A percentile compares a stretch with the other conserved stretches of the same genome.
Conservation (phyloP, 371 early-diverging fungal genomes). For the Encephalitozoon hellem region DNA sequence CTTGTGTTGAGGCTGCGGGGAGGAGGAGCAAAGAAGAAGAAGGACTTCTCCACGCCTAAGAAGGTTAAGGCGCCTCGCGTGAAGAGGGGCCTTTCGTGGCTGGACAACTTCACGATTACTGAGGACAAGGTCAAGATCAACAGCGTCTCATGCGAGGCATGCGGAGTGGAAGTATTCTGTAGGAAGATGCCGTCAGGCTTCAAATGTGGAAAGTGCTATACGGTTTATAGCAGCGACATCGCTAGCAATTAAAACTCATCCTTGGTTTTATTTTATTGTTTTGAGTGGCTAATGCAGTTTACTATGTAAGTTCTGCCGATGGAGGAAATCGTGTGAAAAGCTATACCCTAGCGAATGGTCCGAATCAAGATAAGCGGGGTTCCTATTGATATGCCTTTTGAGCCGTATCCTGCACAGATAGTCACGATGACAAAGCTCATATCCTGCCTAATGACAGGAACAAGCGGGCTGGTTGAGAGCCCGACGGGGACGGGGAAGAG, state of each 20-base stretch:
- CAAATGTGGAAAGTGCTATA: constrained; percentile 50
- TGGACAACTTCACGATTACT: constrained; percentile 77
- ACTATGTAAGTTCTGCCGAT: neutral
- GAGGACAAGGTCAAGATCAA: constrained; percentile 85
- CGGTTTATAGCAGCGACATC: neutral
- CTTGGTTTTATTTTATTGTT: neutral
- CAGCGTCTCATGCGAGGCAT: constrained; percentile 80
- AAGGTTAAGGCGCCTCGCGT: constrained; percentile 45
- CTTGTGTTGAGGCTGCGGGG: constrained; percentile 89
- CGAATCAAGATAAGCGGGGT: constrained; percentile 34
- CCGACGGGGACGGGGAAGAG: constrained; percentile 67
- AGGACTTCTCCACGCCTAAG: constrained; percentile 59
- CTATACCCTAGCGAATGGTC: constrained; percentile 5
- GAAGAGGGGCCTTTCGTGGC: constrained; percentile 83
- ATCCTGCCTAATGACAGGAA: constrained; percentile 54
- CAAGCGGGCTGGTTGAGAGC: constrained; percentile 64
- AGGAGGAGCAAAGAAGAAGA: constrained; percentile 71
- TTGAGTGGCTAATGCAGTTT: neutral
- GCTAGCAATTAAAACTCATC: neutral
- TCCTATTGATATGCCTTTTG: constrained; percentile 61
- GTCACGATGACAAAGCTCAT: constrained; percentile 63
- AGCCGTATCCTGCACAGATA: constrained; percentile 64
- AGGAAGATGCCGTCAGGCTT: constrained; percentile 65
- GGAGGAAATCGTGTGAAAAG: neutral
- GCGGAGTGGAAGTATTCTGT: constrained; percentile 97